These are phyloP conservation scores for Huntiella moniliformis DNA, from an alignment of 2,329 filamentous ascomycete genomes.

Conservation along the genomic window DNA sequence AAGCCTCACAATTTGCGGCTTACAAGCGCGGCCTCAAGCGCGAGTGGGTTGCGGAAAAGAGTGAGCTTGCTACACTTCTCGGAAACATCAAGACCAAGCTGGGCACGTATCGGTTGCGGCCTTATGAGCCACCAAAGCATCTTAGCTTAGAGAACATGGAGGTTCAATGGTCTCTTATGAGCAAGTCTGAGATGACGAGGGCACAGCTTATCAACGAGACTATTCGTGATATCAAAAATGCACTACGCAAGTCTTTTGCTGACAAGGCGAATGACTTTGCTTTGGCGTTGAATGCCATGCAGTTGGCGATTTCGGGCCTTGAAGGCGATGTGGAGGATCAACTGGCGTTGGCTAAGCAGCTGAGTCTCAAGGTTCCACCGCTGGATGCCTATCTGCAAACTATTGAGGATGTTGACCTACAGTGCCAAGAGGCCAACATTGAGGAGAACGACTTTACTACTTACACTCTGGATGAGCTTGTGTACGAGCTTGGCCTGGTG, in stretches of 20 bases:
- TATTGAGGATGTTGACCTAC: constrained; percentile 67
- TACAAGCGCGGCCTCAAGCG: constrained; percentile 87
- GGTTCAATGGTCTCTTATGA: constrained; percentile 58
- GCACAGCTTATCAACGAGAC: constrained; percentile 96
- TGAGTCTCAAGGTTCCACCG: constrained; percentile 70
- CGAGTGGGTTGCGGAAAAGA: constrained; percentile 95
- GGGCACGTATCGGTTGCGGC: constrained; percentile 76
- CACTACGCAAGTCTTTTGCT: constrained; percentile 75
- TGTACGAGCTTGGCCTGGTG: constrained; percentile 82
- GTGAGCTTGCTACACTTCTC: constrained; percentile 74
- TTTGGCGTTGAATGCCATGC: constrained; percentile 82
- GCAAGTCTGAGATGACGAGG: constrained; percentile 68
- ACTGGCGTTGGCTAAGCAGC: constrained; percentile 63
- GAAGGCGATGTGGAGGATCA: constrained; percentile 96
- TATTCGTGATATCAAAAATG: constrained; percentile 96
- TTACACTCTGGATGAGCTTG: constrained; percentile 90
- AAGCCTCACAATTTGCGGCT: constrained; percentile 61
- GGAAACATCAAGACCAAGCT: constrained; percentile 99
- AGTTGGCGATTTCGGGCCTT: constrained; percentile 84
- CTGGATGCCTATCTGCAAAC: constrained; percentile 81
- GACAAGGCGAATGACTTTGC: constrained; percentile 98
- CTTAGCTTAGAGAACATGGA: constrained; percentile 70
- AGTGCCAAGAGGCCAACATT: constrained; percentile 91
- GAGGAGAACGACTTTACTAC: constrained; percentile 99
- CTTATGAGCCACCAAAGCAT: constrained; percentile 77